Evolutionary conservation across 441 rosid genomes (phyloP).

Genomic region (Populus hybrid): DNA sequence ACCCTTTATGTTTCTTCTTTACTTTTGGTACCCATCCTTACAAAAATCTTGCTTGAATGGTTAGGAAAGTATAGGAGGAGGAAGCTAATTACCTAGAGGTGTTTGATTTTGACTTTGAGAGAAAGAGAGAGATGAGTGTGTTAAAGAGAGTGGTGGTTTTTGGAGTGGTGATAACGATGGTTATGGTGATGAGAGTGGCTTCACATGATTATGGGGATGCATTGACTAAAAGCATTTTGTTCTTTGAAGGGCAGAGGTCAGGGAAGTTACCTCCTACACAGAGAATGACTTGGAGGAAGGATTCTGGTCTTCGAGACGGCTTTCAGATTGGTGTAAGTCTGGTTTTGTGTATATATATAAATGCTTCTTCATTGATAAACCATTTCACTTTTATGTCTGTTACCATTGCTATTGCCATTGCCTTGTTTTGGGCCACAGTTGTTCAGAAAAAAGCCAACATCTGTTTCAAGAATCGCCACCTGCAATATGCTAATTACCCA

Average conservation of each 20-base stretch:
- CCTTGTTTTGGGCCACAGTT: not conserved
- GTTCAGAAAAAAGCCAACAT: not conserved
- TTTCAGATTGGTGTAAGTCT: conserved; percentile 69
- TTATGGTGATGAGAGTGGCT: not conserved
- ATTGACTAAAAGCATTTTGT: conserved; percentile 69
- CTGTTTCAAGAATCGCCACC: not conserved
- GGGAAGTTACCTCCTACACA: conserved; percentile 66
- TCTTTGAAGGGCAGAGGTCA: conserved; percentile 94
- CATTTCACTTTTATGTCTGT: not conserved
- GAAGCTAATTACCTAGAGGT: not conserved
- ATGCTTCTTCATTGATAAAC: too few species aligned
- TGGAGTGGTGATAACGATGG: conserved; percentile 10
- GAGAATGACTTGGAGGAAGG: conserved; percentile 59
- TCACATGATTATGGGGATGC: conserved; percentile 69
- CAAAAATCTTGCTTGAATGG: not conserved
- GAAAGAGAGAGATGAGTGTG: conserved; percentile 5
- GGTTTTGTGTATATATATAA: not conserved
- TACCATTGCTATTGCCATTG: not conserved
- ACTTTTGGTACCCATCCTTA: not conserved
- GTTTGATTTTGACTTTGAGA: not conserved
- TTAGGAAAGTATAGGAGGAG: not conserved
- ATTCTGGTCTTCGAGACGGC: conserved; percentile 73
- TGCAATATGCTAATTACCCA: too few species aligned
- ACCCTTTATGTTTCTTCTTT: not conserved
- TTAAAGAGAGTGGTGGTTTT: not conserved